A percentile compares a stretch with the other conserved stretches of the same genome.
Evolutionary conservation across 2,329 filamentous ascomycete species (phyloP).

Genomic region (Cladophialophora yegresii): DNA sequence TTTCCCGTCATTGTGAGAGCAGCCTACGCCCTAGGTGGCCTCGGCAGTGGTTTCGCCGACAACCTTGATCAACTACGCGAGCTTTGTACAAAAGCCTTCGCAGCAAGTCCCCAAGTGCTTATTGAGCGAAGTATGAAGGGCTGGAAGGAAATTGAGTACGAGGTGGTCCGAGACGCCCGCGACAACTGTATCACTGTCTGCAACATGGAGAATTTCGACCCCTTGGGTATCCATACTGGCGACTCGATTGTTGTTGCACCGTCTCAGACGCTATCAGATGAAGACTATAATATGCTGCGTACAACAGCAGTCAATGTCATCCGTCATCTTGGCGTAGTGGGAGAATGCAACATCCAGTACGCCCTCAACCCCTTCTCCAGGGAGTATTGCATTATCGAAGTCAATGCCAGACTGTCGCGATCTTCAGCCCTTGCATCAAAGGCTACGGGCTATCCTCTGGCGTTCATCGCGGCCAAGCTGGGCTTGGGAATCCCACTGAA

Average conservation of each 20-base stretch:
- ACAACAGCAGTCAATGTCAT: slow-evolving; percentile 97
- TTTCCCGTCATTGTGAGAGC: slow-evolving; percentile 97
- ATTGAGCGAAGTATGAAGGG: slow-evolving; percentile 99
- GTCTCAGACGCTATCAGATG: slow-evolving; percentile 92
- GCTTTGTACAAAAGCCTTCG: slow-evolving; percentile 92
- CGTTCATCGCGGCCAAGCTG: slow-evolving; percentile 95
- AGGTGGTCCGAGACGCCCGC: slow-evolving; percentile 90
- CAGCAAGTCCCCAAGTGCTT: slow-evolving; percentile 90
- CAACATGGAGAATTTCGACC: slow-evolving; percentile 99
- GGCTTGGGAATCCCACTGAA: slow-evolving; percentile 93
- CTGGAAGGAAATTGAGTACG: slow-evolving; percentile 99
- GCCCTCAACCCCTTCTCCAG: slow-evolving; percentile 91
- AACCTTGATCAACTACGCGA: slow-evolving; percentile 79
- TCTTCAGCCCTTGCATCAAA: slow-evolving; percentile 96
- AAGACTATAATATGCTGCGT: slow-evolving; percentile 98
- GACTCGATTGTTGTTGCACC: slow-evolving; percentile 98
- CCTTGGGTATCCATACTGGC: slow-evolving; percentile 94
- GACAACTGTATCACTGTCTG: slow-evolving; percentile 99
- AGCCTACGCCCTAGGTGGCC: slow-evolving; percentile 90
- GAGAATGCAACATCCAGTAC: slow-evolving; percentile 99
- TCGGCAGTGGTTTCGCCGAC: slow-evolving; percentile 93
- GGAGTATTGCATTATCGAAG: slow-evolving; percentile 99
- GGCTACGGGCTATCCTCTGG: slow-evolving; percentile 92
- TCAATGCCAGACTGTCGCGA: slow-evolving; percentile 92
- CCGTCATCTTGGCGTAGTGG: slow-evolving; percentile 92